Evolutionary conservation across 2,329 filamentous ascomycete genomes (phyloP), one percentile per base, ranked within the genome.

Genomic region (Ophiostoma montium): DNA sequence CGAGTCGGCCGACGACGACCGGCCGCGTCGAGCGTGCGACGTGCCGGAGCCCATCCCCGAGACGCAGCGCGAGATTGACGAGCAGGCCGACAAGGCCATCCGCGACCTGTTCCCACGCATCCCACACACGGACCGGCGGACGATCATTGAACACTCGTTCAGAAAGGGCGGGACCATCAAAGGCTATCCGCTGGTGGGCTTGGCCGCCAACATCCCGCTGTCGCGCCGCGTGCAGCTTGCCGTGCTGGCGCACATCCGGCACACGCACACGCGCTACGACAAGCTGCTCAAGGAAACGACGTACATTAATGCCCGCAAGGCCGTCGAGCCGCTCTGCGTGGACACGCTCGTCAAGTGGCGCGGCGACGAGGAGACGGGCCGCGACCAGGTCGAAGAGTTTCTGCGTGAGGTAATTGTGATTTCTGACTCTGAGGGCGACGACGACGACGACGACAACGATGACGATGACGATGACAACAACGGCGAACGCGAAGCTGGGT

Each of bases 291-390:
- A 62, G 57, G 74, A 81, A 57, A 76, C 75, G 5, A 67, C 64
- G 16, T 82, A 76, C 68, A 64, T 68, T 46, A 76, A 76, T 57
- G 77, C 78, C 47, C 70, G 79, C 53, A 80, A 73, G 63, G 70
- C 71, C 36, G 77, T 82, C 41, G 76, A 82, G 56, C 63, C 69
- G 31, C 65, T 78, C 13, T 82, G 79, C 54, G 66, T 82, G 42
- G 78, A 82, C 55, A 68, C 78, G 48, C 73, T 83, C 61, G 74
- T 82, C 68, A 82, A 82, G 73, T 83, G 79, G 79, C 78, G 79
- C 65, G 79, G 79, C 49, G 79, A 83, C 56, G 79, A 83, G 61
- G 79, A 83, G 60, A 82, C 74, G 16, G 79, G 79, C 23, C 74
- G 78, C 45, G 78, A 83, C 57, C 76, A 82, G 60, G 69, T 82